Conservation (phyloP, 106 monocot genomes). For the Dendrobium nobile region DNA sequence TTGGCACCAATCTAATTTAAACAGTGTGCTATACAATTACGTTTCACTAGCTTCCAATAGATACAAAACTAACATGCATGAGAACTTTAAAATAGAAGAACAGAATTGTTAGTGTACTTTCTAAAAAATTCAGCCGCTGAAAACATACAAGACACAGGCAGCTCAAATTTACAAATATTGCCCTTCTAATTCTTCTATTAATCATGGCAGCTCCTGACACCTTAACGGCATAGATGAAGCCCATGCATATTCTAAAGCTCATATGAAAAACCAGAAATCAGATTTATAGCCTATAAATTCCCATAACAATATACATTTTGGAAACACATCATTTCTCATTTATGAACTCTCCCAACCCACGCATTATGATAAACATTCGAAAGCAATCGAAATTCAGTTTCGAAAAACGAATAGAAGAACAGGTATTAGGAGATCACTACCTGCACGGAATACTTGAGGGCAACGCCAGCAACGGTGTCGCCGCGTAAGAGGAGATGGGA, state of each 20-base stretch:
- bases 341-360: background rate
- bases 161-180: background rate
- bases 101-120: too few relatives aligned
- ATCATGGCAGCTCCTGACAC: background rate
- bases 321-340: background rate
- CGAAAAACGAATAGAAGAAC: background rate
- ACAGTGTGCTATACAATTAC: too few relatives aligned
- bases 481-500: slow-evolving; percentile 58
- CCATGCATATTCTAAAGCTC: background rate
- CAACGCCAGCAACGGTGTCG: slow-evolving; percentile 67
- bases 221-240: background rate
- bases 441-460: slow-evolving; percentile 87
- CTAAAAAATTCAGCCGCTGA: background rate
- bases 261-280: background rate
- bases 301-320: background rate
- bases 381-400: background rate
- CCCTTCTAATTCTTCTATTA: background rate
- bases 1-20: too few relatives aligned
- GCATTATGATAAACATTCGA: background rate
- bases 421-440: slow-evolving; percentile 15
- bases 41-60: too few relatives aligned
- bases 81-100: too few relatives aligned
- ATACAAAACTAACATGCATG: too few relatives aligned
- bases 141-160: background rate
- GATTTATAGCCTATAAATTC: too few relatives aligned